phyloP scores from a whole-genome alignment of 2,329 filamentous ascomycete species.

The Neopestalotiopsis rosae region DNA sequence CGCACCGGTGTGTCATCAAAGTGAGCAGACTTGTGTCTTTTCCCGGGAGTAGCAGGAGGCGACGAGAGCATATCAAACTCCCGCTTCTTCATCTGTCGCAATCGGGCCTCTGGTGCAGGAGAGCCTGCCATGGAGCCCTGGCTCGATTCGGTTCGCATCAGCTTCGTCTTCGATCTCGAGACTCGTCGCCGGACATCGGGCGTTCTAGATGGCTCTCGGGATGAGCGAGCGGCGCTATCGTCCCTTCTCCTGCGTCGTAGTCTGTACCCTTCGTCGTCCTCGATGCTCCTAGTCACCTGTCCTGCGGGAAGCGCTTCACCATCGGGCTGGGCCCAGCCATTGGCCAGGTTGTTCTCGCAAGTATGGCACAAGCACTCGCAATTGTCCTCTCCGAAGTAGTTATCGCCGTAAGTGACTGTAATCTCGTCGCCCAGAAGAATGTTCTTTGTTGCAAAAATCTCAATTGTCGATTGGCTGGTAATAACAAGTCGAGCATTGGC shows the following conservation, averaged over 20 bases:
- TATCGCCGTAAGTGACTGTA: slow-evolving; percentile 93
- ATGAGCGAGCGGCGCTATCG: slow-evolving; percentile 54
- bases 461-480: slow-evolving; percentile 83
- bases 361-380: slow-evolving; percentile 92
- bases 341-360: slow-evolving; percentile 76
- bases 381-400: slow-evolving; percentile 94
- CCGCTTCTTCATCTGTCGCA: slow-evolving; percentile 47
- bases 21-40: slow-evolving; percentile 48
- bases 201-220: slow-evolving; percentile 62
- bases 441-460: slow-evolving; percentile 82
- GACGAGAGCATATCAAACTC: slow-evolving; percentile 52
- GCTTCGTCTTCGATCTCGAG: slow-evolving; percentile 44
- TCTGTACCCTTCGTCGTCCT: slow-evolving; percentile 60
- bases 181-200: slow-evolving; percentile 61
- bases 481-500: slow-evolving; percentile 90
- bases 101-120: slow-evolving; percentile 31
- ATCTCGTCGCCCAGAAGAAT: slow-evolving; percentile 93
- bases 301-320: slow-evolving; percentile 38
- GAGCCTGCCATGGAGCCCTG: slow-evolving; percentile 43
- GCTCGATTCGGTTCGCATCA: slow-evolving; percentile 37
- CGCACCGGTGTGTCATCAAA: slow-evolving; percentile 37
- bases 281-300: slow-evolving; percentile 56
- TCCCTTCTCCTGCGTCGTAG: slow-evolving; percentile 60
- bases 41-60: slow-evolving; percentile 61
- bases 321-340: slow-evolving; percentile 77